Evolutionary conservation across 345 rosid genomes (phyloP).

Genomic region (Angophora floribunda): DNA sequence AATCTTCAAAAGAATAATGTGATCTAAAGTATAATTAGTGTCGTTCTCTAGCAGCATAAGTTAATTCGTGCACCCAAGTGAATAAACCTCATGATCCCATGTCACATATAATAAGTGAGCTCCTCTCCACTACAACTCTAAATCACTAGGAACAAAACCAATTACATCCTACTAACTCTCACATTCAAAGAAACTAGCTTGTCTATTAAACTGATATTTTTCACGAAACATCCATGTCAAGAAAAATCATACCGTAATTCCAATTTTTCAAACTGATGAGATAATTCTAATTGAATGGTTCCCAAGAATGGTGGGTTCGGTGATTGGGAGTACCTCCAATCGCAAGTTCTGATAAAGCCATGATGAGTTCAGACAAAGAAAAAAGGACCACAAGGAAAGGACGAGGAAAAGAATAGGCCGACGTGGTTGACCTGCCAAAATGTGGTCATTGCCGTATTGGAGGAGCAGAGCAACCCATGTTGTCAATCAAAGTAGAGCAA

Average conservation of each 20-base stretch:
- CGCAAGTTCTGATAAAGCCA: neutral
- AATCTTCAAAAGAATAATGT: neutral
- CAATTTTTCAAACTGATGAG: neutral
- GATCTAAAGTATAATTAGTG: no score
- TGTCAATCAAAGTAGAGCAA: neutral
- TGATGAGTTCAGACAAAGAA: neutral
- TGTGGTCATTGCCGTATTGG: neutral
- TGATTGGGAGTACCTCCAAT: neutral
- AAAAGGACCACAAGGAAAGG: neutral
- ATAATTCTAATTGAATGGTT: neutral
- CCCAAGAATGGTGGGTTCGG: neutral
- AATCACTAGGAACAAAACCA: neutral
- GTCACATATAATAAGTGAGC: neutral
- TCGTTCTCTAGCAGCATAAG: no score
- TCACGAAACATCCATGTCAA: neutral
- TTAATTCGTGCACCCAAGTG: no score
- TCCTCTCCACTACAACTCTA: neutral
- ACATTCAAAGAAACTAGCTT: neutral
- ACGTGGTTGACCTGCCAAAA: neutral
- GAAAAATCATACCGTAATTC: neutral
- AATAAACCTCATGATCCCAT: neutral
- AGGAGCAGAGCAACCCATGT: neutral
- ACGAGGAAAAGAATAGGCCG: neutral
- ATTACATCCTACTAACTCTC: neutral
- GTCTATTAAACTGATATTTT: neutral